Evolutionary conservation across 768 basidiomycete species (phyloP), one percentile per base, ranked within the genome.

Genomic region (Boletus eberwhitei): DNA sequence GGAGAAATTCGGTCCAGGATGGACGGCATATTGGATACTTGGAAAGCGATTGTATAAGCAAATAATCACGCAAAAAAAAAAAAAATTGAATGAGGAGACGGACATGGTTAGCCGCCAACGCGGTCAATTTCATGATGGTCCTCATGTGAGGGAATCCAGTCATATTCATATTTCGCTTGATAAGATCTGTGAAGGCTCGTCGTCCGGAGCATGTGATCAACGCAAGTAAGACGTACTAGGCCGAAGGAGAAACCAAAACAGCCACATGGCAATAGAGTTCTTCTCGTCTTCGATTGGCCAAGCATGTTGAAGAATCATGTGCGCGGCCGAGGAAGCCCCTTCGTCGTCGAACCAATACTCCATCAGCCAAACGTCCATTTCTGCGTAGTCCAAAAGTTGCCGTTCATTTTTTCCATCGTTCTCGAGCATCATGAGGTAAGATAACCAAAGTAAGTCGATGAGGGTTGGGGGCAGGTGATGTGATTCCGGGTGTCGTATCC

Each of bases 391-490:
- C n/a, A 82, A 66, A n/a, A 92, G 77, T 65, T 90, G 89, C 42
- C 46, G 67, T 59, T 80, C 80, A 60, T 92, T 92, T 64, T 80
- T 85, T 40, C 83, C 87, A 29, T 87, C 87, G 60, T 90, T 87
- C 73, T 93, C 91, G 44, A 93, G 73, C 77, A 91, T 79, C 83
- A 93, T 83, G 36, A 89, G 71, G 64, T 87, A 91, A 26, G 84
- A 79, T 29, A 80, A 79, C 76, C 84, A 87, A 6, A 92, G 78
- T 14, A 82, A 64, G n/a, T 83, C 75, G 39, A 44, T 35, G 36
- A 49, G 43, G n/a, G 47, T 7, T n/a, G 47, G 45, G 3, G 41
- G n/a, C 16, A 26, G 12, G 22, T 74, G 71, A 41, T 60, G 63
- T 26, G 69, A 61, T 38, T 61, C 66, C 1, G 64, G 51, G 14